These are phyloP conservation scores for Haematococcus sp. DNA, from an alignment of 139 green algal genomes.

Conservation along the genomic window DNA sequence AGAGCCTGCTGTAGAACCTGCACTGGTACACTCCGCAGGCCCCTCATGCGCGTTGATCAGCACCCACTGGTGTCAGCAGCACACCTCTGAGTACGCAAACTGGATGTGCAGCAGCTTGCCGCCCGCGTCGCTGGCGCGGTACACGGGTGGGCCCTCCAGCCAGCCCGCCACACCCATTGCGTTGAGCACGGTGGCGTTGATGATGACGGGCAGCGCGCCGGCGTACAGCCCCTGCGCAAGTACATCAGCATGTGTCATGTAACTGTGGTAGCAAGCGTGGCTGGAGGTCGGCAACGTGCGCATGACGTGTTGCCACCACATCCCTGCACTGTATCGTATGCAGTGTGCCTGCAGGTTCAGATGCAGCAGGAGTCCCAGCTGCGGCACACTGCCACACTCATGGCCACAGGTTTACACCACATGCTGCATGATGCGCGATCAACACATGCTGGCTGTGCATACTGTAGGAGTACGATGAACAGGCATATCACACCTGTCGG, in stretches of 20 bases:
- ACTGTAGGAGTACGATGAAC: neutral
- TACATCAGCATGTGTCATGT: too few species aligned
- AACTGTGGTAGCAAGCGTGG: neutral
- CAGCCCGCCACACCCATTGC: constrained; percentile 80
- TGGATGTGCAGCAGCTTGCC: constrained; percentile 78
- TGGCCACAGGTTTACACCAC: neutral
- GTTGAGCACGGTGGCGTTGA: constrained; percentile 98
- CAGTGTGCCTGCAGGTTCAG: too few species aligned
- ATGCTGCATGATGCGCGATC: too few species aligned
- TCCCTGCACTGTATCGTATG: too few species aligned
- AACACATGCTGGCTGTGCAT: too few species aligned
- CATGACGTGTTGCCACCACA: too few species aligned
- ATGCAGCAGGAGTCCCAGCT: too few species aligned
- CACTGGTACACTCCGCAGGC: too few species aligned
- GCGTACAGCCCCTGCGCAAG: constrained; percentile 11
- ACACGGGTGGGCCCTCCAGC: constrained; percentile 65
- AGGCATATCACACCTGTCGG: constrained; percentile 42
- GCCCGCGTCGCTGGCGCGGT: constrained; percentile 49
- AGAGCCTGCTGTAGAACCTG: too few species aligned
- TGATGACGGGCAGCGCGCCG: constrained; percentile 79
- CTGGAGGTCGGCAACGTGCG: neutral
- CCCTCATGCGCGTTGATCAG: too few species aligned
- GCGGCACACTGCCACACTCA: too few species aligned
- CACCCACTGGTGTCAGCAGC: neutral
- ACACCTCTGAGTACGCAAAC: constrained; percentile 69